Evolutionary conservation across 2,329 filamentous ascomycete genomes (phyloP).

Genomic region (Ramichloridium luteum): DNA sequence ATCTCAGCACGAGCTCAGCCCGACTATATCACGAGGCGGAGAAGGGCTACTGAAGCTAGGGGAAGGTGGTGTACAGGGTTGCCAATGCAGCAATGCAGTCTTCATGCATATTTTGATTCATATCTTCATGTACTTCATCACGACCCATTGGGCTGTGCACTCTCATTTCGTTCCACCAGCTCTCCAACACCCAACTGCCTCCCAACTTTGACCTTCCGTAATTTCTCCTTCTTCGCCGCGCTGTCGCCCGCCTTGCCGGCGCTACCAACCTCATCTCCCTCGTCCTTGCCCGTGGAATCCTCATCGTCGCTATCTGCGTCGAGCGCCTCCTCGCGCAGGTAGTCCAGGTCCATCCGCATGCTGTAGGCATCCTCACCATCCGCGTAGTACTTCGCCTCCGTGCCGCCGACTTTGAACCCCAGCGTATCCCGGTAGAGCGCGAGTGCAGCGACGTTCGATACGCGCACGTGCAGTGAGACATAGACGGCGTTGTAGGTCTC

Average conservation of each 20-base stretch:
- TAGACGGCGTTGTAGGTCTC: constrained; percentile 86
- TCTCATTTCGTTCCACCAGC: constrained; percentile 46
- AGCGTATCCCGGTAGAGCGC: constrained; percentile 88
- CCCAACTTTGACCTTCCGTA: constrained; percentile 78
- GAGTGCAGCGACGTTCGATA: constrained; percentile 83
- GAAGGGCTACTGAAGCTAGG: too few species aligned
- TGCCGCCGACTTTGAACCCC: constrained; percentile 76
- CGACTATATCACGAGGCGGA: too few species aligned
- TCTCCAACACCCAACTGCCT: constrained; percentile 64
- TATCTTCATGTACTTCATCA: too few species aligned
- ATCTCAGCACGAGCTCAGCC: too few species aligned
- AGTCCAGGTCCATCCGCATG: constrained; percentile 75
- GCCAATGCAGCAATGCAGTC: too few species aligned
- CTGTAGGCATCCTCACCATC: constrained; percentile 93
- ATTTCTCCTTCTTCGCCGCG: constrained; percentile 39
- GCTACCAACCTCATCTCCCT: constrained; percentile 28
- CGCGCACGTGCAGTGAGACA: constrained; percentile 89
- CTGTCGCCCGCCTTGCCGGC: constrained; percentile 30
- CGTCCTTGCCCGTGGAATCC: constrained; percentile 30
- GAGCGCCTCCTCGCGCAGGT: constrained; percentile 42
- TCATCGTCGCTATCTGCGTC: constrained; percentile 32
- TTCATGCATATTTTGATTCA: too few species aligned
- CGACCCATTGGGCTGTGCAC: constrained; percentile 7
- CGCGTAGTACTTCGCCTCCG: constrained; percentile 85
- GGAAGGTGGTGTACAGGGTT: too few species aligned